Percentiles rank a stretch among this genome's conserved stretches.
These are phyloP conservation scores for Colletotrichum tabaci DNA, from an alignment of 2,329 filamentous ascomycete species.

Conservation along the genomic window DNA sequence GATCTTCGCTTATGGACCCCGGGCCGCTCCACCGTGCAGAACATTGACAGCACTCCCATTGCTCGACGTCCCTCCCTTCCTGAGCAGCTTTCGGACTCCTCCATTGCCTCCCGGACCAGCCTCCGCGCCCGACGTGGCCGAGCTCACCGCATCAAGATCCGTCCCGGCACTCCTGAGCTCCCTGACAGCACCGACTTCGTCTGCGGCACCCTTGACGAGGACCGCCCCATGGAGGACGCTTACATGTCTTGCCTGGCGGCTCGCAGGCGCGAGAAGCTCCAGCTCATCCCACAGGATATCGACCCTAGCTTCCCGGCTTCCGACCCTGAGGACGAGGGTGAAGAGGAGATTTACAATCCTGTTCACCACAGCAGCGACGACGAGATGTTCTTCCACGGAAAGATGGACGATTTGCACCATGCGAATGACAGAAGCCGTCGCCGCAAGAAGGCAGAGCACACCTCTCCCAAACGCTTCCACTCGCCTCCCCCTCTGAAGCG, in stretches of 20 bases:
- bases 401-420: slow-evolving; percentile 76
- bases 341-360: slow-evolving; percentile 75
- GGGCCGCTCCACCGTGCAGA: slow-evolving; percentile 57
- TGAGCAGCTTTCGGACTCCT: slow-evolving; percentile 73
- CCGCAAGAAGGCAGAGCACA: slow-evolving; percentile 65
- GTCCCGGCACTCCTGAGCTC: slow-evolving; percentile 82
- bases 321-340: slow-evolving; percentile 89
- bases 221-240: slow-evolving; percentile 92
- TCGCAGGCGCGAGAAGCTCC: slow-evolving; percentile 85
- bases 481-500: slow-evolving; percentile 65
- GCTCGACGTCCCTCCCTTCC: slow-evolving; percentile 58
- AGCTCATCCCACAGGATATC: slow-evolving; percentile 92
- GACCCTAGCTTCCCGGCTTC: slow-evolving; percentile 98
- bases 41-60: slow-evolving; percentile 54
- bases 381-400: slow-evolving; percentile 78
- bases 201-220: slow-evolving; percentile 97
- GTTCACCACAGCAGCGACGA: slow-evolving; percentile 78
- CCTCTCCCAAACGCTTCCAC: slow-evolving; percentile 62
- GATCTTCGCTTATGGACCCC: slow-evolving; percentile 74
- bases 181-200: slow-evolving; percentile 99
- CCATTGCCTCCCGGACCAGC: slow-evolving; percentile 64
- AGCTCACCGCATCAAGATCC: slow-evolving; percentile 67
- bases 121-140: slow-evolving; percentile 52
- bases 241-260: slow-evolving; percentile 90
- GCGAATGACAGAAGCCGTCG: slow-evolving; percentile 67